Base-by-base conservation (phyloP, 306 rosid species). In the Vachellia collinsii region DNA sequence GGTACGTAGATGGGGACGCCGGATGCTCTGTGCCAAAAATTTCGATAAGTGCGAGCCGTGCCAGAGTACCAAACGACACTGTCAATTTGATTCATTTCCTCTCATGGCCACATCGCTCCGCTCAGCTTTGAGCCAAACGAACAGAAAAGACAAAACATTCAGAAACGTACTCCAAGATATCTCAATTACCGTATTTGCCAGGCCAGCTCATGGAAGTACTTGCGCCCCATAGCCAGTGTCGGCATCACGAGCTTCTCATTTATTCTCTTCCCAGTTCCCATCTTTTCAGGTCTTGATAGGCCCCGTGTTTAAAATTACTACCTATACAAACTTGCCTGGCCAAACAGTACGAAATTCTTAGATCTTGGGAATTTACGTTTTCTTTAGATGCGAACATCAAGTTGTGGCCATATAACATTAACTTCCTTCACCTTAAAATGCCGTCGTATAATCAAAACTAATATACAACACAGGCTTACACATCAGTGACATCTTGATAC, bases 391-490 rank as follows among this genome's bases (percentile, higher is more conserved):
- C 38, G n/a, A 82, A 46, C 38, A 65, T 64, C 80, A 69, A 77
- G 71, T 80, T 65, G 78, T 12, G 41, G 46, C 81, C 39, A 66
- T 69, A 29, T 70, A 74, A 83, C 77, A 75, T 75, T 77, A 79
- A 64, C 65, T 73, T 77, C 69, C 78, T 82, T 37, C 43, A 74
- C 86, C 91, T 76, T 53, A 72, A 25, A 25, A 53, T 72, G 69
- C 78, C 53, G 61, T 76, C 79, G 17, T 79, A 81, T 29, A 80
- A 76, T 69, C 74, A 86, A 87, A 81, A 87, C 90, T 80, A 86
- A 82, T 90, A 72, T 91, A 89, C 91, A 87, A 79, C 82, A 85
- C 50, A 76, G 69, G 84, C 81, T 78, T 87, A 81, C 86, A 80
- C 73, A 77, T 54, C 65, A 83, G 83, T 79, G 86, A 83, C 89